These are phyloP conservation scores for Agrostemma githago DNA, from an alignment of 148 eudicot species.

Conservation along the genomic window DNA sequence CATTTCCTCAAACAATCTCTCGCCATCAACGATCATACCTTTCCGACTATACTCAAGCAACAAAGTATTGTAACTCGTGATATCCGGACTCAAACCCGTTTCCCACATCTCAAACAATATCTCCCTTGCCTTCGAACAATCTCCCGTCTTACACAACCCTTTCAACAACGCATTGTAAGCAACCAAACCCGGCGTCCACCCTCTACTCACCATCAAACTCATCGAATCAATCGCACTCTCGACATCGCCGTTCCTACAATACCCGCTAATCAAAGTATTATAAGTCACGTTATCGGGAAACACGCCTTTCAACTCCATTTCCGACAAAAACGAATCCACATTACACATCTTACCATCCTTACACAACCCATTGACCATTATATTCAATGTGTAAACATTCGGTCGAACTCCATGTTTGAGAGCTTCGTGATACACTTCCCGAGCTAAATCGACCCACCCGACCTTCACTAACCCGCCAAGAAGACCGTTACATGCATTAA, in stretches of 20 bases:
- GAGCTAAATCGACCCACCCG: constrained; percentile 75
- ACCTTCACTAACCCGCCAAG: constrained; percentile 79
- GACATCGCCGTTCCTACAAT: constrained; percentile 49
- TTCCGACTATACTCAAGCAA: constrained; percentile 52
- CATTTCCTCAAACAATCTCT: constrained; percentile 53
- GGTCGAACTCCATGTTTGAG: constrained; percentile 35
- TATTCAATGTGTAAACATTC: constrained; percentile 66
- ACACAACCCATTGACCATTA: constrained; percentile 82
- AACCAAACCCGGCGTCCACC: constrained; percentile 41
- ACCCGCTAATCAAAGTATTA: constrained; percentile 60
- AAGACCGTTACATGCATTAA: constrained; percentile 77
- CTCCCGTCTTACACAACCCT: constrained; percentile 57
- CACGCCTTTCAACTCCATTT: constrained; percentile 61
- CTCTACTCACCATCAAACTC: constrained; percentile 47
- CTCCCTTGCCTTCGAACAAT: constrained; percentile 48
- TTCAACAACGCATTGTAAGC: constrained; percentile 62
- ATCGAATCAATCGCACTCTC: constrained; percentile 60
- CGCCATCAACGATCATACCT: constrained; percentile 40
- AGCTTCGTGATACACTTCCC: constrained; percentile 50
- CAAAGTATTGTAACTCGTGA: constrained; percentile 55
- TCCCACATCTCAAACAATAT: constrained; percentile 52
- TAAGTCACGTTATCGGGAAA: constrained; percentile 72
- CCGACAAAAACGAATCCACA: constrained; percentile 39
- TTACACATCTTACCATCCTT: constrained; percentile 50
- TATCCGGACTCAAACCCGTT: constrained; percentile 61